phyloP scores from a whole-genome alignment of 306 rosid genomes.

The Bauhinia variegata region DNA sequence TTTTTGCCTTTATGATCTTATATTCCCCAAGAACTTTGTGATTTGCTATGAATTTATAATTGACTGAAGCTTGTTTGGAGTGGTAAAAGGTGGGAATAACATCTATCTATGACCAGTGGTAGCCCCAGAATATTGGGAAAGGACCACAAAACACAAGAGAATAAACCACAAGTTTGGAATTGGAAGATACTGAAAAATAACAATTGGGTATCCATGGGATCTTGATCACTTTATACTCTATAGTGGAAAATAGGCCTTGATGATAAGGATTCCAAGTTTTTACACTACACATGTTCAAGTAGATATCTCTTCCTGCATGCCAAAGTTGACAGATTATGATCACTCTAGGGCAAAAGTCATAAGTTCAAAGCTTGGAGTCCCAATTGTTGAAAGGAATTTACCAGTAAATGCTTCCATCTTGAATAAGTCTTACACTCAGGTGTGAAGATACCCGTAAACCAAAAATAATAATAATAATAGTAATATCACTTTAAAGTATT shows the following conservation, averaged over 20 bases:
- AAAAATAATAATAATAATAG: no score
- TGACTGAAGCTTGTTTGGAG: constrained; percentile 34
- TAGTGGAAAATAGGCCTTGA: constrained; percentile 25
- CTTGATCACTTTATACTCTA: neutral
- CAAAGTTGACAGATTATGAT: neutral
- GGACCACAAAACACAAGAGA: constrained; percentile 39
- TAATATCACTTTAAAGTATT: no score
- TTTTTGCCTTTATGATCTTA: constrained; percentile 8
- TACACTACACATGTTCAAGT: neutral
- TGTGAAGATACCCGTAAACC: no score
- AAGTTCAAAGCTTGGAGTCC: no score
- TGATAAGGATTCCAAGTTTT: constrained; percentile 42
- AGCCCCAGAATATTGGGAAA: constrained; percentile 34
- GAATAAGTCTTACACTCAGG: no score
- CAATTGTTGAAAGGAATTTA: no score
- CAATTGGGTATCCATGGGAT: constrained; percentile 8
- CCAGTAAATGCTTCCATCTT: no score
- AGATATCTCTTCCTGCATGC: constrained; percentile 18
- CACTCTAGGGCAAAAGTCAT: no score
- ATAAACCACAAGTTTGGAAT: neutral
- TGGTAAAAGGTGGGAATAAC: constrained; percentile 7
- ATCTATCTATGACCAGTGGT: constrained; percentile 7
- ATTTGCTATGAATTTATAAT: neutral
- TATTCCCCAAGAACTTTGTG: constrained; percentile 42
- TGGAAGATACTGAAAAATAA: constrained; percentile 2